A percentile compares a stretch with the other conserved stretches of the same genome.
Evolutionary conservation across 2,329 filamentous ascomycete species (phyloP).

Genomic region (Monosporascus cannonballus): DNA sequence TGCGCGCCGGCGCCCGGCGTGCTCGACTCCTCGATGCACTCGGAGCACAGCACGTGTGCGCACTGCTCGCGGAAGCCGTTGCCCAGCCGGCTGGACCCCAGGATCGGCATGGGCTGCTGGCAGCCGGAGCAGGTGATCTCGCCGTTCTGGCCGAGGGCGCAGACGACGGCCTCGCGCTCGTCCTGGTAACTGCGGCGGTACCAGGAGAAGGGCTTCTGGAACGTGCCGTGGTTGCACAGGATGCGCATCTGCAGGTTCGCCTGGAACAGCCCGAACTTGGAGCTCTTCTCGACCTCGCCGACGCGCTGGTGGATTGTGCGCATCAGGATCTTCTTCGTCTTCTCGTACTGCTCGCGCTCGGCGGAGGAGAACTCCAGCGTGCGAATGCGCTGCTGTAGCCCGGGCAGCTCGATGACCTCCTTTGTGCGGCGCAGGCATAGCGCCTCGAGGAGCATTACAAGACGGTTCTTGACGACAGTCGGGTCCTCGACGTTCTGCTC

Average conservation of each 20-base stretch:
- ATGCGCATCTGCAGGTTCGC: slow-evolving; percentile 39
- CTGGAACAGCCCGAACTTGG: slow-evolving; percentile 39
- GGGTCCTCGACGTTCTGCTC: slow-evolving; percentile 13
- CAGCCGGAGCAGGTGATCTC: slow-evolving; percentile 24
- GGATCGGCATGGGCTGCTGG: slow-evolving; percentile 27
- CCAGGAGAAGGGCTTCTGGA: slow-evolving; percentile 39
- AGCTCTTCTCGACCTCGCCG: slow-evolving; percentile 26
- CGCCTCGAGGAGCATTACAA: slow-evolving; percentile 29
- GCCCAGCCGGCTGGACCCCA: slow-evolving; percentile 10
- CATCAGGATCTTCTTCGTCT: slow-evolving; percentile 30
- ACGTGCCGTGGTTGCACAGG: slow-evolving; percentile 45
- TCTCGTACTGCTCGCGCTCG: slow-evolving; percentile 27
- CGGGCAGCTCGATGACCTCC: slow-evolving; percentile 32
- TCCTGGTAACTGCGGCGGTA: slow-evolving; percentile 27
- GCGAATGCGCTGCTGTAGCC: slow-evolving; percentile 15
- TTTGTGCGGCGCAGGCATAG: slow-evolving; percentile 37
- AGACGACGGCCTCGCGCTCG: slow-evolving; percentile 22
- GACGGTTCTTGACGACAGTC: slow-evolving; percentile 19
- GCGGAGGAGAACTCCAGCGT: slow-evolving; percentile 25
- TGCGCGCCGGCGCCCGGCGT: neutral
- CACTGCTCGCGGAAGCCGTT: slow-evolving; percentile 10
- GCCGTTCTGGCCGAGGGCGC: slow-evolving; percentile 10
- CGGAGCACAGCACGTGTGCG: slow-evolving; percentile 25
- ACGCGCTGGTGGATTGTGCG: slow-evolving; percentile 32
- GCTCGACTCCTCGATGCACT: slow-evolving; percentile 20